Evolutionary conservation across 192 early-diverging fungal species (phyloP).

Genomic region (Linderina pennispora): DNA sequence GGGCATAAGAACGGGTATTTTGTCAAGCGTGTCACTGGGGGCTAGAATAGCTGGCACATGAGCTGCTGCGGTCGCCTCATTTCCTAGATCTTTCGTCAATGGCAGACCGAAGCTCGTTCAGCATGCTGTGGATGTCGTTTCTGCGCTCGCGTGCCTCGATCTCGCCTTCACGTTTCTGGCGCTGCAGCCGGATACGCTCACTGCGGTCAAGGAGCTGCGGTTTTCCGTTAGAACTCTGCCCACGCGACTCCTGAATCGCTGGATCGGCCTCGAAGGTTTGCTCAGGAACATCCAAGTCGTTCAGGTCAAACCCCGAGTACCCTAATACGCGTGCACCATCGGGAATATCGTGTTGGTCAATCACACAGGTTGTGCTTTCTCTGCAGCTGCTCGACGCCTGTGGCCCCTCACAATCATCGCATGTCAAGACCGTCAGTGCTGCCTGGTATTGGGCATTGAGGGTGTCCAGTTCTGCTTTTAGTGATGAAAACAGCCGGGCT

Average conservation of each 20-base stretch:
- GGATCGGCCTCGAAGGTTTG: conserved; percentile 31
- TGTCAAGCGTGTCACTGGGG: no score
- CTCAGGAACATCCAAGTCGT: conserved; percentile 16
- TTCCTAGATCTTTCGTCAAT: conserved; percentile 12
- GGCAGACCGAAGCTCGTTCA: conserved; percentile 30
- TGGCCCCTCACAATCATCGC: background rate
- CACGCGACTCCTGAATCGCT: background rate
- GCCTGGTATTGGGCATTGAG: conserved; percentile 24
- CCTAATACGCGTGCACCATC: conserved; percentile 20
- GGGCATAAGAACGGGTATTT: conserved; percentile 36
- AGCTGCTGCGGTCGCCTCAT: background rate
- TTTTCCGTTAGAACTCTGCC: background rate
- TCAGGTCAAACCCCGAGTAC: conserved; percentile 9
- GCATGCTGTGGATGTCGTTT: conserved; percentile 22
- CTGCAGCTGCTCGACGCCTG: background rate
- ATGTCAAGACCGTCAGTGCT: conserved; percentile 9
- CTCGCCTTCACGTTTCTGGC: conserved; percentile 20
- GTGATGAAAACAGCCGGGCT: conserved; percentile 28
- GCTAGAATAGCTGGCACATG: background rate
- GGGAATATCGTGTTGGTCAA: background rate
- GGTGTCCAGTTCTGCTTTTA: conserved; percentile 34
- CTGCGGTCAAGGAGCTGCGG: conserved; percentile 10
- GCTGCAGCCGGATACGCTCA: conserved; percentile 33
- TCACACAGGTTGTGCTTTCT: background rate
- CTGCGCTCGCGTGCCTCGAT: conserved; percentile 5